Conservation (phyloP, 1,139 yeast species). For the Blastobotrys aristatus region DNA sequence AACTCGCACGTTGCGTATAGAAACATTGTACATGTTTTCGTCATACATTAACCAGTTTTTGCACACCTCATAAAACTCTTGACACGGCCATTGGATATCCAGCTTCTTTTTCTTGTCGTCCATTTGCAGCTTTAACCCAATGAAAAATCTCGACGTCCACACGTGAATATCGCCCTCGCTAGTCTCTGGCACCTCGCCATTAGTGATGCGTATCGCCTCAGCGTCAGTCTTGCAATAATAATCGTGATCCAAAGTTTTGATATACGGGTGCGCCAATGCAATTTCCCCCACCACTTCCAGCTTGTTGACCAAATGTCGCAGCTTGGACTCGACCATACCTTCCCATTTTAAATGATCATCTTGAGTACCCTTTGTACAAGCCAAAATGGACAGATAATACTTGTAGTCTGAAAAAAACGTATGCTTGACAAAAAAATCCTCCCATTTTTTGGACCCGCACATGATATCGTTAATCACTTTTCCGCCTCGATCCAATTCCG, state of each 20-base stretch:
- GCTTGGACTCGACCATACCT: slow-evolving; percentile 86
- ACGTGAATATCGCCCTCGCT: slow-evolving; percentile 39
- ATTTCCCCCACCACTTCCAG: slow-evolving; percentile 73
- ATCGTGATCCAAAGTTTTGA: slow-evolving; percentile 62
- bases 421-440: slow-evolving; percentile 69
- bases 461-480: slow-evolving; percentile 66
- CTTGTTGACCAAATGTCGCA: slow-evolving; percentile 75
- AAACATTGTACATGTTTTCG: slow-evolving; percentile 50
- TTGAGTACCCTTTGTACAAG: slow-evolving; percentile 61
- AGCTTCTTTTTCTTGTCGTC: slow-evolving; percentile 47
- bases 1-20: slow-evolving; percentile 71
- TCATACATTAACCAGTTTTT: slow-evolving; percentile 66
- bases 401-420: slow-evolving; percentile 78
- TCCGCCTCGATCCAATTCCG: slow-evolving; percentile 71
- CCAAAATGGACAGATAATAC: slow-evolving; percentile 77
- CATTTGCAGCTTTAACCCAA: slow-evolving; percentile 69
- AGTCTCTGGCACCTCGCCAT: slow-evolving; percentile 31
- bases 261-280: slow-evolving; percentile 82
- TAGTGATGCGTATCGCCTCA: slow-evolving; percentile 50
- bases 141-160: slow-evolving; percentile 68
- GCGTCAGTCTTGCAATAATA: slow-evolving; percentile 51
- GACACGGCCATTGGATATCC: slow-evolving; percentile 87
- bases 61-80: slow-evolving; percentile 78
- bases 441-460: slow-evolving; percentile 63
- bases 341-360: slow-evolving; percentile 88